These are phyloP conservation scores for Xylariaceae sp. DNA, from an alignment of 2,329 filamentous ascomycete species.

Conservation along the genomic window DNA sequence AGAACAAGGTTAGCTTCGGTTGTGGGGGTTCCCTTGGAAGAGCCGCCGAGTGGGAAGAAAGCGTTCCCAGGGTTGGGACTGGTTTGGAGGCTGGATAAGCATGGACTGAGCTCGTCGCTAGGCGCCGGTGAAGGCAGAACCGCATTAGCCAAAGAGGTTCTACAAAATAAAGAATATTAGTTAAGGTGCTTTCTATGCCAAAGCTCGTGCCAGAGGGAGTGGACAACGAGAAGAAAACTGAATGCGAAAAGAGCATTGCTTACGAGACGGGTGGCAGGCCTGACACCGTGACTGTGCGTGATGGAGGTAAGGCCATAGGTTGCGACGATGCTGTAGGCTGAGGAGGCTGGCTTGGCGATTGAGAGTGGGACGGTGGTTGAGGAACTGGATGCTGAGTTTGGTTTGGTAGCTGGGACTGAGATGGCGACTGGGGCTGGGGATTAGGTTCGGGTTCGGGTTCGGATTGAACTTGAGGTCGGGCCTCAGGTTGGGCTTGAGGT, in stretches of 20 bases:
- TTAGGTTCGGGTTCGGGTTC: background rate
- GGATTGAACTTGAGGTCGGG: background rate
- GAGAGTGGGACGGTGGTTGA: background rate
- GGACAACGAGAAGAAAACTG: background rate
- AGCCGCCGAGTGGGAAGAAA: slow-evolving; percentile 32
- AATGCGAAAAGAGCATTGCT: slow-evolving; percentile 7
- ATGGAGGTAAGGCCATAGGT: background rate
- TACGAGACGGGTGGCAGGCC: slow-evolving; percentile 25
- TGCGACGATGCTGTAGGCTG: background rate
- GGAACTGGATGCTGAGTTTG: slow-evolving; percentile 3
- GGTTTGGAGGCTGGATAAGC: slow-evolving; percentile 34
- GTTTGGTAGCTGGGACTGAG: background rate
- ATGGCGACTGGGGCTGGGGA: slow-evolving; percentile 2
- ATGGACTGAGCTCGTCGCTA: slow-evolving; percentile 56
- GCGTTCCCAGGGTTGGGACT: slow-evolving; percentile 32
- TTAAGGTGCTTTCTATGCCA: slow-evolving; percentile 4
- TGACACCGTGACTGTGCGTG: slow-evolving; percentile 5
- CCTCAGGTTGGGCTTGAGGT: background rate
- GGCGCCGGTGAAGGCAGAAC: slow-evolving; percentile 59
- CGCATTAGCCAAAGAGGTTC: slow-evolving; percentile 25
- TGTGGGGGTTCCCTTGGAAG: slow-evolving; percentile 22
- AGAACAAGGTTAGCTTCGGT: slow-evolving; percentile 31
- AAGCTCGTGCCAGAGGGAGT: background rate
- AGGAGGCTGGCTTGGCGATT: background rate
- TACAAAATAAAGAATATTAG: slow-evolving; percentile 13